Evolutionary conservation across 805 yeast species (phyloP).

Genomic region (Metschnikowia reukaufii): DNA sequence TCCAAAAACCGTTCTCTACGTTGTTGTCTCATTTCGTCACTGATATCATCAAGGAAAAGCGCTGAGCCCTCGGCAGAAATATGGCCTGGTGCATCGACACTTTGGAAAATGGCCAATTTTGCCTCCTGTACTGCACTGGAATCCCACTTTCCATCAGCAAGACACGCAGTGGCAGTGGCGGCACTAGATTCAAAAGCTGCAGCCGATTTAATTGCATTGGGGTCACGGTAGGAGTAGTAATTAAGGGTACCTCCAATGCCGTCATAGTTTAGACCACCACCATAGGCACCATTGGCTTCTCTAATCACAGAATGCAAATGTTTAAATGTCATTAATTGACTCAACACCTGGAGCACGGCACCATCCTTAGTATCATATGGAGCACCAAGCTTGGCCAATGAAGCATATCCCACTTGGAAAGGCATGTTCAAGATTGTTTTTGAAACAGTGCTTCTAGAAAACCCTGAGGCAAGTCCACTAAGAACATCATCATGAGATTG

Average conservation of each 20-base stretch:
- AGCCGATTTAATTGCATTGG: constrained; percentile 73
- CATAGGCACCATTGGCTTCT: constrained; percentile 97
- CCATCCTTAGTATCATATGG: constrained; percentile 71
- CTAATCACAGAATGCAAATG: constrained; percentile 85
- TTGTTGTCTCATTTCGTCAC: constrained; percentile 74
- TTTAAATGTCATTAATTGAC: constrained; percentile 79
- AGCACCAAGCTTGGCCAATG: constrained; percentile 65
- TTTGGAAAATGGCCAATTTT: constrained; percentile 86
- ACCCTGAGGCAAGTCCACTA: constrained; percentile 16
- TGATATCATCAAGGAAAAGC: constrained; percentile 64
- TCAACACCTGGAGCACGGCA: constrained; percentile 78
- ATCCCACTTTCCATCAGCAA: constrained; percentile 48
- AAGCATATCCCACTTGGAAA: constrained; percentile 83
- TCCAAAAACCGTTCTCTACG: constrained; percentile 75
- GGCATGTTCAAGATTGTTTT: constrained; percentile 67
- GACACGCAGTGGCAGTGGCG: constrained; percentile 45
- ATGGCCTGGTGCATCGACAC: constrained; percentile 85
- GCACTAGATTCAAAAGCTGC: constrained; percentile 47
- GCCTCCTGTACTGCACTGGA: constrained; percentile 80
- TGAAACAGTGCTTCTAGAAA: constrained; percentile 15
- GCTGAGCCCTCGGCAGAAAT: constrained; percentile 75
- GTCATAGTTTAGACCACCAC: constrained; percentile 88
- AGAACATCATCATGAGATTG: constrained; percentile 19
- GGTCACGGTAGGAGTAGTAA: constrained; percentile 92
- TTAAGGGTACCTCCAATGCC: constrained; percentile 78